Conservation (phyloP, 1,284 basidiomycete genomes). For the Puccinia sorghi region DNA sequence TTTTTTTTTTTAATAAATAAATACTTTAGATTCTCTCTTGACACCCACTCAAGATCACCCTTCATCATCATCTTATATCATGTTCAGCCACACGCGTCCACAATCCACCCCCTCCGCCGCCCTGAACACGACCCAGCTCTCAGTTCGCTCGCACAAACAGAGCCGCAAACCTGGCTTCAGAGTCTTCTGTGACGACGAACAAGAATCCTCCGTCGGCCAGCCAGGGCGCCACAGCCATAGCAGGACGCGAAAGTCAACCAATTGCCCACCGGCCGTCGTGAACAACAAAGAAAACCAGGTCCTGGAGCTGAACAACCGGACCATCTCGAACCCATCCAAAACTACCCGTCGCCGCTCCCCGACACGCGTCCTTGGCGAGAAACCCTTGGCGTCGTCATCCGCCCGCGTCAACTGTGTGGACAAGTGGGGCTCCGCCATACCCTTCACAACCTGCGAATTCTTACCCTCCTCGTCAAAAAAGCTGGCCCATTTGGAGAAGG, state of each 20-base stretch:
- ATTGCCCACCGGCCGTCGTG: constrained; percentile 14
- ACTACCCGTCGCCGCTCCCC: neutral
- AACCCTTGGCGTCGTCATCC: neutral
- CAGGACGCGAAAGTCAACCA: neutral
- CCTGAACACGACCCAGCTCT: no score
- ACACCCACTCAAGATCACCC: no score
- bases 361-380: constrained; percentile 6
- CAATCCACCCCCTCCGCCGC: no score
- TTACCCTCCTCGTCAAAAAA: neutral
- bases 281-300: constrained; percentile 27
- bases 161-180: constrained; percentile 1
- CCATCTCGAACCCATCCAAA: neutral
- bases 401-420: constrained; percentile 25
- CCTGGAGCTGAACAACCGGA: constrained; percentile 9
- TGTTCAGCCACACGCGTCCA: no score
- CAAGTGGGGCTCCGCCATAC: constrained; percentile 8
- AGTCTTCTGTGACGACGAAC: constrained; percentile 13
- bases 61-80: no score
- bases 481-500: no score
- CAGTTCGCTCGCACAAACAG: neutral
- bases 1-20: no score
- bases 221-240: neutral
- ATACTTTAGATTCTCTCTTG: no score
- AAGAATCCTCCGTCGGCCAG: neutral
- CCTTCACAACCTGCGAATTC: constrained; percentile 14